phyloP scores from a whole-genome alignment of 2,329 filamentous ascomycete genomes.

The Xylariaceae sp. region DNA sequence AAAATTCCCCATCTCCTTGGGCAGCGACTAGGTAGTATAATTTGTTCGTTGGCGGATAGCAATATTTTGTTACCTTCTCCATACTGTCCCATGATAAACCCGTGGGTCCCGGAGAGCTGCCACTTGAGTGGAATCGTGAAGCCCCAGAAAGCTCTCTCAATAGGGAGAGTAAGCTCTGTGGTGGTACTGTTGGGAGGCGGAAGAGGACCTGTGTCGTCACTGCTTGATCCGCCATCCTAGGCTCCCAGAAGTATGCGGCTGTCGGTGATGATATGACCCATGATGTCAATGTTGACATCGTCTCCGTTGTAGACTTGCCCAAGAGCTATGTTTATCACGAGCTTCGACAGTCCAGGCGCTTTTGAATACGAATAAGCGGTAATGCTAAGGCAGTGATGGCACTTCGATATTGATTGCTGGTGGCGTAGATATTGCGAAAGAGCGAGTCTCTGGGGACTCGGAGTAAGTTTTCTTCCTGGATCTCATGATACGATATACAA shows the following conservation, averaged over 20 bases:
- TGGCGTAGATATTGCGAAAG: conserved; percentile 37
- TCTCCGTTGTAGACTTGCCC: conserved; percentile 35
- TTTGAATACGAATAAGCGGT: conserved; percentile 14
- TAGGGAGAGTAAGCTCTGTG: conserved; percentile 17
- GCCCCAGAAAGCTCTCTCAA: conserved; percentile 38
- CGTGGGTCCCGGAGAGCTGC: conserved; percentile 33
- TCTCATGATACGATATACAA: neutral
- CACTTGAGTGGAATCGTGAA: conserved; percentile 43
- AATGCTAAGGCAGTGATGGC: conserved; percentile 39
- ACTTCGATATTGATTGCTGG: conserved; percentile 36
- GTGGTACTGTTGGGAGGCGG: neutral
- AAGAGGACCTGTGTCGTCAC: neutral
- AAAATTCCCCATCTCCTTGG: conserved; percentile 7
- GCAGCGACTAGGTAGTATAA: conserved; percentile 7
- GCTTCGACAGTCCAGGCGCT: conserved; percentile 34
- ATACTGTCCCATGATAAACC: conserved; percentile 38
- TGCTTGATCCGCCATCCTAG: conserved; percentile 4
- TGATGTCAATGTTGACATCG: conserved; percentile 27
- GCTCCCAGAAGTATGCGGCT: conserved; percentile 39
- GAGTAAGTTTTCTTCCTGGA: conserved; percentile 4
- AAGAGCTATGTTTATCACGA: conserved; percentile 24
- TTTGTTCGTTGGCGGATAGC: neutral
- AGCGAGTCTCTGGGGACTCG: conserved; percentile 24
- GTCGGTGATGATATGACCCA: conserved; percentile 36
- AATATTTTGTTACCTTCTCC: conserved; percentile 2